These are phyloP conservation scores for Aureobasidium mangrovei DNA, from an alignment of 2,329 filamentous ascomycete species.

Conservation along the genomic window DNA sequence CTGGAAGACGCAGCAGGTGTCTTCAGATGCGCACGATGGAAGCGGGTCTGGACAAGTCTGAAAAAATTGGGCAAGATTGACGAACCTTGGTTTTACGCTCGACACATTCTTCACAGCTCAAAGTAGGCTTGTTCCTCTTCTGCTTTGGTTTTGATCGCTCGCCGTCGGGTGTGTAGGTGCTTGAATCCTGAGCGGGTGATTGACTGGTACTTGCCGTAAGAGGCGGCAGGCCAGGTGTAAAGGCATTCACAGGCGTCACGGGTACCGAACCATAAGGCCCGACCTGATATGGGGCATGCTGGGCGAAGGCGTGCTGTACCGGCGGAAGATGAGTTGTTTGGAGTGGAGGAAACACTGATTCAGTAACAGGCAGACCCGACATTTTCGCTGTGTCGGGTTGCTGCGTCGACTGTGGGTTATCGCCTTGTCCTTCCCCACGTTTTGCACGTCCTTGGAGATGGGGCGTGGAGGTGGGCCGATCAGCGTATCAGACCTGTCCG, in stretches of 20 bases:
- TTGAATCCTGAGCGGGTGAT: neutral
- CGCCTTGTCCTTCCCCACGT: neutral
- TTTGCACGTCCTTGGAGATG: slow-evolving; percentile 1
- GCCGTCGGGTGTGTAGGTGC: slow-evolving; percentile 5
- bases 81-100: slow-evolving; percentile 72
- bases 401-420: neutral
- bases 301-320: slow-evolving; percentile 1
- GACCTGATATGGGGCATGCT: slow-evolving; percentile 1
- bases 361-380: slow-evolving; percentile 1
- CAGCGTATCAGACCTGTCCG: neutral
- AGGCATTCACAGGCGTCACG: slow-evolving; percentile 9
- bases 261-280: slow-evolving; percentile 3
- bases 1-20: neutral
- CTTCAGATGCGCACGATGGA: neutral
- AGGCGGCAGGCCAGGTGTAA: neutral
- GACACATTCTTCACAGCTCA: slow-evolving; percentile 72
- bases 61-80: neutral
- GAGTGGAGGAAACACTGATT: neutral
- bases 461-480: neutral
- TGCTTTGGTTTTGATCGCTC: slow-evolving; percentile 45
- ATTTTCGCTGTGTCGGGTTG: slow-evolving; percentile 4
- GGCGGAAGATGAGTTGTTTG: neutral
- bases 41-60: neutral
- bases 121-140: slow-evolving; percentile 74
- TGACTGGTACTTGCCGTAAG: neutral